Conservation (phyloP, 2,329 filamentous ascomycete genomes). For the Pleoardoris graminearum region DNA sequence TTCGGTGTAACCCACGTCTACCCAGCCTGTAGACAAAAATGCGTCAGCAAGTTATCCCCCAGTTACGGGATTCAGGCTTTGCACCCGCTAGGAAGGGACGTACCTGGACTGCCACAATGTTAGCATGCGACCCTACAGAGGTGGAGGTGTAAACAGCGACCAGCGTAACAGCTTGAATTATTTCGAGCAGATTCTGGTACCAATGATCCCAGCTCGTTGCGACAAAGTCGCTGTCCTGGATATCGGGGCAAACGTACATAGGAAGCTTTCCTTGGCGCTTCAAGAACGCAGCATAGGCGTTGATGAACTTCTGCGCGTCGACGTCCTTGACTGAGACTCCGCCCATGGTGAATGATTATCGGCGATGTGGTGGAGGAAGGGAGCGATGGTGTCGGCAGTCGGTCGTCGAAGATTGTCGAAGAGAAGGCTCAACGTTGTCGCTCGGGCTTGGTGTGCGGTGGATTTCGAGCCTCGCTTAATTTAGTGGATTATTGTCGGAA, state of each 20-base stretch:
- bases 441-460: background rate
- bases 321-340: slow-evolving; percentile 84
- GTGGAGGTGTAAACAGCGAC: no score
- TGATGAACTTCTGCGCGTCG: slow-evolving; percentile 89
- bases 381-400: slow-evolving; percentile 6
- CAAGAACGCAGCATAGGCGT: slow-evolving; percentile 83
- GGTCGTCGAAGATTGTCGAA: slow-evolving; percentile 16
- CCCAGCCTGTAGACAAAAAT: slow-evolving; percentile 81
- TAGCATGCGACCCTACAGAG: slow-evolving; percentile 20
- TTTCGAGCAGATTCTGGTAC: no score
- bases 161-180: no score
- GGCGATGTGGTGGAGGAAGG: slow-evolving; percentile 11
- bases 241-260: slow-evolving; percentile 56
- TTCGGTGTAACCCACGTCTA: no score
- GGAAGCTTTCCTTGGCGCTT: slow-evolving; percentile 93
- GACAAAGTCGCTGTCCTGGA: background rate
- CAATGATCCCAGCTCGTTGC: no score
- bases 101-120: slow-evolving; percentile 64
- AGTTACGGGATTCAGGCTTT: slow-evolving; percentile 59
- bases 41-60: slow-evolving; percentile 55
- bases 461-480: slow-evolving; percentile 2
- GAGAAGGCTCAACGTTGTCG: slow-evolving; percentile 6
- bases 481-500: background rate
- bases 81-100: slow-evolving; percentile 49
- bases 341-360: slow-evolving; percentile 71